Evolutionary conservation across 345 rosid species (phyloP).

Genomic region (Physaria fendleri): DNA sequence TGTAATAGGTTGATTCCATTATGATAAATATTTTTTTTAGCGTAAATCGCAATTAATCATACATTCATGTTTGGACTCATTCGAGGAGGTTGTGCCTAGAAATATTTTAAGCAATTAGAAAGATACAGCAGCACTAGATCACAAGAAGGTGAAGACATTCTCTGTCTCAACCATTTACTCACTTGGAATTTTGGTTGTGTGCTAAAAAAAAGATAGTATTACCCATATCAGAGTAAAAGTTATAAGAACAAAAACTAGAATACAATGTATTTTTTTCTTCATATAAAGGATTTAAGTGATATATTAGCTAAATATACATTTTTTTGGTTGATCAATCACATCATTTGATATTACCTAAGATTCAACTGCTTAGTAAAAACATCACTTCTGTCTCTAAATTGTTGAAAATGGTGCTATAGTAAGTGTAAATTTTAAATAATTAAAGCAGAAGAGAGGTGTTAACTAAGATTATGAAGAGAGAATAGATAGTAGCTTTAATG

Average conservation of each 20-base stretch:
- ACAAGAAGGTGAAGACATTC: slow-evolving; percentile 32
- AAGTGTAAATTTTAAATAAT: too few relatives aligned
- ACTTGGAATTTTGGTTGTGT: slow-evolving; percentile 7
- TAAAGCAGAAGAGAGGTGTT: too few relatives aligned
- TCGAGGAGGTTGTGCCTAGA: slow-evolving; percentile 6
- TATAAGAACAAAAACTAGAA: background rate
- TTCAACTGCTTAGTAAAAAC: too few relatives aligned
- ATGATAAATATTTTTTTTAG: background rate
- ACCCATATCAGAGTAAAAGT: background rate
- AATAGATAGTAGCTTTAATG: too few relatives aligned
- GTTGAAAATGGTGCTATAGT: too few relatives aligned
- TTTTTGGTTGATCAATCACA: too few relatives aligned
- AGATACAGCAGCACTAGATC: slow-evolving; percentile 13
- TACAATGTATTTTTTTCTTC: background rate
- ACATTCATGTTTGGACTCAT: slow-evolving; percentile 20
- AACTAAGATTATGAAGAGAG: too few relatives aligned
- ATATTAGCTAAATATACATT: too few relatives aligned
- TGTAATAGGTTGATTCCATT: background rate
- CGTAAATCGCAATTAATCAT: slow-evolving; percentile 1
- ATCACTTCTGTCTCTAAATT: too few relatives aligned
- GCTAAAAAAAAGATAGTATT: slow-evolving; percentile 1
- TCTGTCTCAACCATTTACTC: slow-evolving; percentile 23
- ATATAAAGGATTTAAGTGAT: background rate
- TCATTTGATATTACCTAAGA: too few relatives aligned
- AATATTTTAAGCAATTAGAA: slow-evolving; percentile 11